Evolutionary conservation across 2,329 filamentous ascomycete genomes (phyloP).

Genomic region (Penicillium sp.): DNA sequence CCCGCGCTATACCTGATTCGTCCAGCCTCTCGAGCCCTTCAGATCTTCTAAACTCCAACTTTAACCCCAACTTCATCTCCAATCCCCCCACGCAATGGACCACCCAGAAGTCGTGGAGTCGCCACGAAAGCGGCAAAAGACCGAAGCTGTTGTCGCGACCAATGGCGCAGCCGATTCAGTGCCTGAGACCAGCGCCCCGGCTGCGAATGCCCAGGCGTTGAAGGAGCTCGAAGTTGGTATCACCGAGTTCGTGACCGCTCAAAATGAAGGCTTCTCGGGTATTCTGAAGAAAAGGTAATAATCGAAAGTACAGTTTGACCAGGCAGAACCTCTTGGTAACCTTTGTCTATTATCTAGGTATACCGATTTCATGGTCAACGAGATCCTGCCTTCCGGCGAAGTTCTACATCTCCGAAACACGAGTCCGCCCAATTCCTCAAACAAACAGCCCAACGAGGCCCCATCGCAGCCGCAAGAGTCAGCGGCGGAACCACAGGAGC

Average conservation of each 20-base stretch:
- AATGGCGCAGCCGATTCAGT: slow-evolving; percentile 15
- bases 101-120: slow-evolving; percentile 36
- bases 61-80: slow-evolving; percentile 8
- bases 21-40: neutral
- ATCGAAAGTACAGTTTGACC: neutral
- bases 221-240: slow-evolving; percentile 62
- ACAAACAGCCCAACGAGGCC: slow-evolving; percentile 11
- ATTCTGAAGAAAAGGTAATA: slow-evolving; percentile 68
- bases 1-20: slow-evolving; percentile 28
- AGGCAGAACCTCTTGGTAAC: neutral
- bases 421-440: slow-evolving; percentile 28
- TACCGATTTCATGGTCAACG: slow-evolving; percentile 91
- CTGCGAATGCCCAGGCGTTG: slow-evolving; percentile 35
- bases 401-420: slow-evolving; percentile 72
- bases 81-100: slow-evolving; percentile 31
- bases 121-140: slow-evolving; percentile 43
- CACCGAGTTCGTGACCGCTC: slow-evolving; percentile 62
- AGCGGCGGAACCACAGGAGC: slow-evolving; percentile 15
- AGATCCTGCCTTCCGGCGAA: slow-evolving; percentile 75
- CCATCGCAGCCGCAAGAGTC: slow-evolving; percentile 4
- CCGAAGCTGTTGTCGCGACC: slow-evolving; percentile 27
- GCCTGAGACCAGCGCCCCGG: slow-evolving; percentile 10
- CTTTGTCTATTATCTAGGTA: slow-evolving; percentile 59
- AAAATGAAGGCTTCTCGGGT: slow-evolving; percentile 64
- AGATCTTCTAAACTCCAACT: slow-evolving; percentile 4